phyloP scores from a whole-genome alignment of 148 eudicot genomes.

The Fagopyrum esculentum region DNA sequence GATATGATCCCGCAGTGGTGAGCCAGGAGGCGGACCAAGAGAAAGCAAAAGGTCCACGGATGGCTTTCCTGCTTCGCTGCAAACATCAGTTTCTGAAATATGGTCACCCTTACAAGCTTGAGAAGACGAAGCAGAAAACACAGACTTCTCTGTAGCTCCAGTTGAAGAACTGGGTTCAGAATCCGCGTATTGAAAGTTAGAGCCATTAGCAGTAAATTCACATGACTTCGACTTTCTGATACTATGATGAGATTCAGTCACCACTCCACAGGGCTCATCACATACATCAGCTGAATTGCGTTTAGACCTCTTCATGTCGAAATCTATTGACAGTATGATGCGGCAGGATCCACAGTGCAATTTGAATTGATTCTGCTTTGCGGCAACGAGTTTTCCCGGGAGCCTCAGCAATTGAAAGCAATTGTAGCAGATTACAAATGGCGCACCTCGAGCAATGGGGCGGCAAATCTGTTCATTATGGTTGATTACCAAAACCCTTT shows the following conservation, averaged over 20 bases:
- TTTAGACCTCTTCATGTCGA: constrained; percentile 30
- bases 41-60: neutral
- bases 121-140: constrained; percentile 32
- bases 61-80: constrained; percentile 17
- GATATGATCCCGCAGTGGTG: constrained; percentile 27
- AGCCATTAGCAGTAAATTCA: constrained; percentile 34
- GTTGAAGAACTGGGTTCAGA: constrained; percentile 26
- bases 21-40: constrained; percentile 26
- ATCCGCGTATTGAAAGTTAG: constrained; percentile 28
- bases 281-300: constrained; percentile 13
- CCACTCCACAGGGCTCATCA: neutral
- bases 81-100: constrained; percentile 17
- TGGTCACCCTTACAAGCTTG: constrained; percentile 35
- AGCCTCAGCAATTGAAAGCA: constrained; percentile 71
- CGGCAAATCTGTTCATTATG: constrained; percentile 30
- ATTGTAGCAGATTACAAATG: constrained; percentile 55
- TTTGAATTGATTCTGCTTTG: constrained; percentile 22
- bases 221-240: constrained; percentile 24
- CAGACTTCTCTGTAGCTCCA: constrained; percentile 28
- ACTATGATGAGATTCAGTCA: constrained; percentile 2
- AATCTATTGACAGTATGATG: constrained; percentile 30
- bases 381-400: constrained; percentile 30
- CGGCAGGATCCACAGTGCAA: constrained; percentile 72
- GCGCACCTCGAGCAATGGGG: constrained; percentile 79
- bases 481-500: constrained; percentile 25